These are phyloP conservation scores for Lentinula aciculospora DNA, from an alignment of 768 basidiomycete species.

Conservation along the genomic window DNA sequence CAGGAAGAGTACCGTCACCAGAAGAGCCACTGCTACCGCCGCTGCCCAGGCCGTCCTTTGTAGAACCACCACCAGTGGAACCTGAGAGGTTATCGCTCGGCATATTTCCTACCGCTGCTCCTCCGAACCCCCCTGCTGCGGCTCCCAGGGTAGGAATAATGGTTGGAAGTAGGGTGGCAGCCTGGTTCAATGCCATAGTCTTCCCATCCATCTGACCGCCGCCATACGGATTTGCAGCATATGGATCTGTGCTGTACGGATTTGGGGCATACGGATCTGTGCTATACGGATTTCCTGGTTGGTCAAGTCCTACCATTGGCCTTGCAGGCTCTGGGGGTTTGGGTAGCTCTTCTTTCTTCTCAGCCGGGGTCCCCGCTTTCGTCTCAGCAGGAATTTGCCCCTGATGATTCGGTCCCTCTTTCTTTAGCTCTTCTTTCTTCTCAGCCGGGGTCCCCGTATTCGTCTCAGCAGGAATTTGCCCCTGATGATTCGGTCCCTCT, in stretches of 20 bases:
- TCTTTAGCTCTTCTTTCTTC: neutral
- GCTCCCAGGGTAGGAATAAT: neutral
- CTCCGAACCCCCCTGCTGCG: neutral
- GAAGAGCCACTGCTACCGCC: neutral
- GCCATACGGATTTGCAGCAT: no score
- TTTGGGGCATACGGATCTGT: no score
- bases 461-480: neutral
- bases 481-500: neutral
- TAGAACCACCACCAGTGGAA: neutral
- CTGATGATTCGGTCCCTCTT: neutral
- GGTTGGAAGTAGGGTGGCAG: no score
- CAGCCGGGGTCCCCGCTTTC: neutral
- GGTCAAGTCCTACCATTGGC: no score
- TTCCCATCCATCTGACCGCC: neutral
- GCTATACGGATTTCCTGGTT: no score
- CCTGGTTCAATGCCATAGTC: no score
- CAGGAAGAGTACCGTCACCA: neutral
- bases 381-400: neutral
- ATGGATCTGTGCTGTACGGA: no score
- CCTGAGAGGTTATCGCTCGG: neutral
- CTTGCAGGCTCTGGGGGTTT: no score
- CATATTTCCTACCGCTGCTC: neutral
- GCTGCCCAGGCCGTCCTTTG: neutral
- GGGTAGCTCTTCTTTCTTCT: neutral
- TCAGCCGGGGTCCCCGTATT: neutral